A percentile compares a stretch with the other conserved stretches of the same genome.
phyloP scores from a whole-genome alignment of 2,329 filamentous ascomycete genomes.

The Fusarium aywerte region DNA sequence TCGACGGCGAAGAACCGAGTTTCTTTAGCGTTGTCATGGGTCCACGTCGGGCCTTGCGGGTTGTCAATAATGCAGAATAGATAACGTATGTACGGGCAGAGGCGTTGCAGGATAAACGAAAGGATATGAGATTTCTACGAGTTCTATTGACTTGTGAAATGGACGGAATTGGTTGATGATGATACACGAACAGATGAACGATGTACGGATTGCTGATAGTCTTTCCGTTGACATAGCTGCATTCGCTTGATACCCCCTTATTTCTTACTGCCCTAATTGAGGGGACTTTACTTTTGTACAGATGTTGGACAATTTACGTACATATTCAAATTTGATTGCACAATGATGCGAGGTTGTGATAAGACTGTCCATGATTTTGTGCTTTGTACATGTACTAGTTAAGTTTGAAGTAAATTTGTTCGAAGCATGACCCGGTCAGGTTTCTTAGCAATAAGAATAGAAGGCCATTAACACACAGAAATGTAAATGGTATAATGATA shows the following conservation, averaged over 20 bases:
- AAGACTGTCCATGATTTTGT: slow-evolving; percentile 23
- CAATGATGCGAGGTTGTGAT: background rate
- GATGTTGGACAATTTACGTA: background rate
- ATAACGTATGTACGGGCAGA: background rate
- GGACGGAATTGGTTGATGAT: slow-evolving; percentile 11
- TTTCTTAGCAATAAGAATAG: background rate
- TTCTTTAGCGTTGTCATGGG: slow-evolving; percentile 77
- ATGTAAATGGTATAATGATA: background rate
- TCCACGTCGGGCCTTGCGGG: slow-evolving; percentile 73
- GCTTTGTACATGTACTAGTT: slow-evolving; percentile 2
- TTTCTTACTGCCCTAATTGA: background rate
- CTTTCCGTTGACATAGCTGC: slow-evolving; percentile 9
- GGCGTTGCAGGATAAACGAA: slow-evolving; percentile 5
- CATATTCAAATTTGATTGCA: background rate
- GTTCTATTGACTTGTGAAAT: background rate
- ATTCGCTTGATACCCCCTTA: slow-evolving; percentile 44
- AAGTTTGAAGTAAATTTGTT: slow-evolving; percentile 1
- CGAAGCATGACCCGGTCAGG: background rate
- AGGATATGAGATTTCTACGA: background rate
- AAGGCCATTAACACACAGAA: background rate
- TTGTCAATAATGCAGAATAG: slow-evolving; percentile 67
- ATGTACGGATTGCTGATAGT: slow-evolving; percentile 20
- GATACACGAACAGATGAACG: slow-evolving; percentile 26
- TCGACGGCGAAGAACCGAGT: slow-evolving; percentile 72
- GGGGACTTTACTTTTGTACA: background rate